Base-by-base conservation (phyloP, 768 basidiomycete species). In the Termitomyces bulborhizus region DNA sequence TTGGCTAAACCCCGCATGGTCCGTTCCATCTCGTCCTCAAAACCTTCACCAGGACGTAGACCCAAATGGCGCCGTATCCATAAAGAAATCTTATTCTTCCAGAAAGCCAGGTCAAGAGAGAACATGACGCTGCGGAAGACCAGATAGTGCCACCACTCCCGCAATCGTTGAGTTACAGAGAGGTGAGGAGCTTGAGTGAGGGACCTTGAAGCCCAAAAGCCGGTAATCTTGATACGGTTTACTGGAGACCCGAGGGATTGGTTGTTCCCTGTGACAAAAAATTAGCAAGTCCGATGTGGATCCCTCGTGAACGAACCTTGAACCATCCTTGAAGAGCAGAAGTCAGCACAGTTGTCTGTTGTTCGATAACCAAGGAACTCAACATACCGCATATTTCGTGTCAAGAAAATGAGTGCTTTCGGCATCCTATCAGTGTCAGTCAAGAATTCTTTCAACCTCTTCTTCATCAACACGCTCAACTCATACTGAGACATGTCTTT, bases 181-280 rank as follows among this genome's bases (percentile, higher is more conserved):
- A 83, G 73, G 56, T 76, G 62, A 15, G 73, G 61, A 29, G 74
- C 69, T n/a, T 72, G 70, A 9, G 76, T 70, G 5, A 88, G 75
- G 4, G 88, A 86, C 24, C 78, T 76, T 4, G 90, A 85, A 27
- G 91, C 93, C 81, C 84, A 91, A 66, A 80, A 82, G 0, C 89
- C 93, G 0, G 88, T 91, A 52, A 95, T 88, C 68, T 92, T 93
- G 71, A 97, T 86, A 18, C 93, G 82, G 65, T 95, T 94, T 0
- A 93, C 88, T 0, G 93, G 93, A 3, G 89, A 89, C 13, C 90
- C 88, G 37, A 95, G 81, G 2, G 79, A 73, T 68, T 93, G 89
- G 62, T 93, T 93, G 68, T 92, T 92, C 16, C 86, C 79, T 85
- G 45, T 16, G 43, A 18, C 40, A 36, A 32, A 21, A 43, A 8